Conservation (phyloP, 257 asterid species). For the Capsicum baccatum region DNA sequence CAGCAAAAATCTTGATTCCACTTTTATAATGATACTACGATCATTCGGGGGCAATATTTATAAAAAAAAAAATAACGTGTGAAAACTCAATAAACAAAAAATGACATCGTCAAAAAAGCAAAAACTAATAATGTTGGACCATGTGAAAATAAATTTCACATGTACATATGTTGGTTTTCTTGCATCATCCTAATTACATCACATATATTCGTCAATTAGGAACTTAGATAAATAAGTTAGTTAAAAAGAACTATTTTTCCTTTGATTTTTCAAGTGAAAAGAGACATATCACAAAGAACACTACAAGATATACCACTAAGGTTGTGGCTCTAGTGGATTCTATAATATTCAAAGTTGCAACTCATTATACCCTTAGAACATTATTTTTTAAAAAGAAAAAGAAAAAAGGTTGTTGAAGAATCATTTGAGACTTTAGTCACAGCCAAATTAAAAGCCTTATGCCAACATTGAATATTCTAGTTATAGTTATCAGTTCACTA, state of each 20-base stretch:
- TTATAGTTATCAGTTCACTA: not conserved
- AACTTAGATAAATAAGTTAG: not conserved
- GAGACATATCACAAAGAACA: not conserved
- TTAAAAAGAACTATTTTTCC: not conserved
- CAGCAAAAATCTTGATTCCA: too few relatives aligned
- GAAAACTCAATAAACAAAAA: not conserved
- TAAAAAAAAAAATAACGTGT: too few relatives aligned
- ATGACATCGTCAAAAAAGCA: rapidly evolving
- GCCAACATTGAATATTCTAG: not conserved
- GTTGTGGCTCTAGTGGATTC: not conserved
- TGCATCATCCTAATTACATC: not conserved
- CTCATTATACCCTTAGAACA: not conserved
- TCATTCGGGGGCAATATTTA: too few relatives aligned
- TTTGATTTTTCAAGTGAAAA: slow-evolving; percentile 8
- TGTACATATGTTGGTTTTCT: not conserved
- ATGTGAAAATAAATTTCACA: not conserved
- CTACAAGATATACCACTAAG: not conserved
- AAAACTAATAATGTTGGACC: not conserved
- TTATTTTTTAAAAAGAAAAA: not conserved
- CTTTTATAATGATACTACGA: too few relatives aligned
- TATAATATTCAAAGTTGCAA: not conserved
- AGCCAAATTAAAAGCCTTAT: not conserved
- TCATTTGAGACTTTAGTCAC: not conserved
- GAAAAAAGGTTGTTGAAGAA: not conserved
- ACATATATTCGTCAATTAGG: not conserved